Evolutionary conservation across 1,284 basidiomycete species (phyloP), one percentile per base, ranked within the genome.

Genomic region (Heterobasidion occidentale): DNA sequence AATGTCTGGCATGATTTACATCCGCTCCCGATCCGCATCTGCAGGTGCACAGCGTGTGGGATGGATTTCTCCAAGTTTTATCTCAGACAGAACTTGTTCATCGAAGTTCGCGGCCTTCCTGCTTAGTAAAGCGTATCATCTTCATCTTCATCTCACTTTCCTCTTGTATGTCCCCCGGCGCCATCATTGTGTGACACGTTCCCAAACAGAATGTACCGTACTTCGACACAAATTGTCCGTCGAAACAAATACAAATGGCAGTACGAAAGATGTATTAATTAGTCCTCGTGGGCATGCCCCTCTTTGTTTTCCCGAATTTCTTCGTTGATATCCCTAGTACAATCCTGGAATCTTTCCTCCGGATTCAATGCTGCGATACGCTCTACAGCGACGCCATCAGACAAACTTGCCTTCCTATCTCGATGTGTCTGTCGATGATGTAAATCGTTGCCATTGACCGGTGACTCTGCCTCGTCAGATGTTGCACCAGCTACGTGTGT

Each of bases 311-410:
- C 68, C 60, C 66, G 60, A 51, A 79, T 79, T 68, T 89, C 88
- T 36, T 77, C 67, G 65, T 91, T 91, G 55, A 91, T 68, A 58
- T 79, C 77, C 36, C 77, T 73, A 11, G 89, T 92, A 19, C 78
- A 84, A 34, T 75, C 73, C 56, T 70, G 70, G 66, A 78, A 78
- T 7, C 63, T 56, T 63, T 86, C 84, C 56, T 72, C 64, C 54
- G 68, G 75, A 62, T 84, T 78, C 59, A 86, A 68, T 47, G 69
- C 73, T 6, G 83, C 82, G 62, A 90, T 81, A 36, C 84, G 75
- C 59, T 75, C 74, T 1, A 91, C 84, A 8, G 79, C 68, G 35
- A 91, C 77, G 45, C 75, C 74, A 65, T 86, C 83, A 7, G 80
- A 79, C 36, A 91, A 74, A 59, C 84, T 89, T 36, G 74, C 70